These are phyloP conservation scores for Podochytrium sp. DNA, from an alignment of 192 early-diverging fungal species.

Conservation along the genomic window DNA sequence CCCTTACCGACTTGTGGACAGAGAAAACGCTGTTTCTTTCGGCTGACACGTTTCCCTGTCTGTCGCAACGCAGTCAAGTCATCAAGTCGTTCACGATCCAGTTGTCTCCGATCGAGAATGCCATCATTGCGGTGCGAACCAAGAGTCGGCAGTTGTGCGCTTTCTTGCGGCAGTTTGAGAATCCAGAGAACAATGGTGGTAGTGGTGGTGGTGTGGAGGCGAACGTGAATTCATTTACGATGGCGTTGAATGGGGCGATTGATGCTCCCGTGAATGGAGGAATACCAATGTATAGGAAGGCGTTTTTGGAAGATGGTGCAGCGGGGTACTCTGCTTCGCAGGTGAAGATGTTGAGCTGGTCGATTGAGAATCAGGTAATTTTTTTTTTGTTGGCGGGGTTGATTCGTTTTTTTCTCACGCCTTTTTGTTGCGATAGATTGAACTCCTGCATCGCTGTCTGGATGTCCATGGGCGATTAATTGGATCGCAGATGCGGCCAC, in stretches of 20 bases:
- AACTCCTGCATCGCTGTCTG: conserved; percentile 64
- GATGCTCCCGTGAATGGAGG: conserved; percentile 85
- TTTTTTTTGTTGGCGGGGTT: neutral
- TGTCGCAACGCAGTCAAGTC: conserved; percentile 64
- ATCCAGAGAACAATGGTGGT: conserved; percentile 16
- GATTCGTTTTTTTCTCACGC: neutral
- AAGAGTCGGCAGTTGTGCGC: conserved; percentile 67
- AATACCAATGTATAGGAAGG: conserved; percentile 73
- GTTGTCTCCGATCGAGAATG: conserved; percentile 77
- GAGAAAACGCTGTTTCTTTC: conserved; percentile 72
- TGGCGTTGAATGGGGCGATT: conserved; percentile 80
- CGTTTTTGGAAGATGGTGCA: conserved; percentile 59
- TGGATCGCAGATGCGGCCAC: conserved; percentile 68
- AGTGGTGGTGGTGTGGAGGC: neutral
- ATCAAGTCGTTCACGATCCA: conserved; percentile 55
- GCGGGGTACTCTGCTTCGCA: conserved; percentile 14
- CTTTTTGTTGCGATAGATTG: conserved; percentile 43
- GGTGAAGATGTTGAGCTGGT: conserved; percentile 52
- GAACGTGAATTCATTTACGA: conserved; percentile 75
- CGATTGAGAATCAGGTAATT: conserved; percentile 71
- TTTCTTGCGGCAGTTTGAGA: conserved; percentile 58
- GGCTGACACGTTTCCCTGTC: conserved; percentile 68
- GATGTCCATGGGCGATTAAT: conserved; percentile 65
- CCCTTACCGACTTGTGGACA: conserved; percentile 76
- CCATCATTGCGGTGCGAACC: conserved; percentile 66